Percentiles rank a stretch among this genome's conserved stretches.
Evolutionary conservation across 306 rosid genomes (phyloP).

Genomic region (Dryas drummondii): DNA sequence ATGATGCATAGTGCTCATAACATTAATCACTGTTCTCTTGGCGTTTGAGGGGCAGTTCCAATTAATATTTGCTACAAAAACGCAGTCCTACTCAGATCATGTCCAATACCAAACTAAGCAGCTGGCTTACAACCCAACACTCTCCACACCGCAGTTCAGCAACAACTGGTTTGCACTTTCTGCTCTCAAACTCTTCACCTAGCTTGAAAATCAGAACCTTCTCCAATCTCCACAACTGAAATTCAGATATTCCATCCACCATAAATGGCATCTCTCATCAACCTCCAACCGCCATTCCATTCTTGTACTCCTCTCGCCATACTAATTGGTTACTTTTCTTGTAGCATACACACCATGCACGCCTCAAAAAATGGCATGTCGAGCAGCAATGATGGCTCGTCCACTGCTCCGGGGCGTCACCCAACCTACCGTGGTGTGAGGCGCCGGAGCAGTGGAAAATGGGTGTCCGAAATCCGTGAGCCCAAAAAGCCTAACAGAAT

Average conservation of each 20-base stretch:
- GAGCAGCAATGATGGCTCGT: neutral
- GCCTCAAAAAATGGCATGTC: slow-evolving; percentile 3
- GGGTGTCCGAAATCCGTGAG: slow-evolving; percentile 64
- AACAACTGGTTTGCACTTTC: slow-evolving; percentile 57
- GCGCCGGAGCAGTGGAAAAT: slow-evolving; percentile 52
- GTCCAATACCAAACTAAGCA: neutral
- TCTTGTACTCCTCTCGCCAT: too few species aligned
- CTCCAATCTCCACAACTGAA: neutral
- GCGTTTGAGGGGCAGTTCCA: slow-evolving; percentile 14
- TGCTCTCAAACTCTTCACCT: neutral
- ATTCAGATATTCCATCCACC: slow-evolving; percentile 15
- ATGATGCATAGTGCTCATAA: neutral
- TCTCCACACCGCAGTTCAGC: slow-evolving; percentile 42
- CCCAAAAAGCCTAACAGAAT: slow-evolving; percentile 50
- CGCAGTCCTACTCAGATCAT: slow-evolving; percentile 39
- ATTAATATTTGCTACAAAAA: slow-evolving; percentile 25
- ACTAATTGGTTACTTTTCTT: too few species aligned
- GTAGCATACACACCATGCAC: slow-evolving; percentile 20
- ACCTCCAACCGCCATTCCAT: slow-evolving; percentile 17
- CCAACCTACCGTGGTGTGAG: slow-evolving; percentile 49
- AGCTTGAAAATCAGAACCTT: neutral
- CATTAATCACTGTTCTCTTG: slow-evolving; percentile 26
- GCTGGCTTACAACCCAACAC: slow-evolving; percentile 47
- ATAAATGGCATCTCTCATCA: slow-evolving; percentile 45
- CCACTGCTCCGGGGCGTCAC: slow-evolving; percentile 27